phyloP scores from a whole-genome alignment of 106 monocot species.

The Dendrobium nobile region DNA sequence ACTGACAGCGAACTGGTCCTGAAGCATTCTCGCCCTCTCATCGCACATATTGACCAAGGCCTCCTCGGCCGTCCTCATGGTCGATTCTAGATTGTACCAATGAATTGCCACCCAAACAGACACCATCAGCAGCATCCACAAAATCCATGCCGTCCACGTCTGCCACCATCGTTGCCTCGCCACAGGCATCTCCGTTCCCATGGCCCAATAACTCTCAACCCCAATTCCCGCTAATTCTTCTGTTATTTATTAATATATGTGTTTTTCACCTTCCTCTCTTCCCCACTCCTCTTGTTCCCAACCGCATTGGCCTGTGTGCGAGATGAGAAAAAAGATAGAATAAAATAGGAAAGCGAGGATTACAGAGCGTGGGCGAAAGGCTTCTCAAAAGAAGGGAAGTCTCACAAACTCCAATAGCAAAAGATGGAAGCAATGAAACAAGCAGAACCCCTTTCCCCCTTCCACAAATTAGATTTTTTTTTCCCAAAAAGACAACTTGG shows the following conservation, averaged over 20 bases:
- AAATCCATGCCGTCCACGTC: slow-evolving; percentile 16
- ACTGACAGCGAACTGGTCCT: slow-evolving; percentile 89
- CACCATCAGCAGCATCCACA: slow-evolving; percentile 27
- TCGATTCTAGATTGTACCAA: slow-evolving; percentile 28
- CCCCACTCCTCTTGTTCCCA: not conserved
- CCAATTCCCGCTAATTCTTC: not conserved
- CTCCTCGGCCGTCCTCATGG: slow-evolving; percentile 50
- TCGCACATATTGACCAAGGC: slow-evolving; percentile 82
- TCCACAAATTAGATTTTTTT: not conserved
- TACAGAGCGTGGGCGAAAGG: not conserved
- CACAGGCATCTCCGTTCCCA: slow-evolving; percentile 14
- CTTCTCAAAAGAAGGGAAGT: slow-evolving; percentile 27
- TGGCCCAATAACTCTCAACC: not conserved
- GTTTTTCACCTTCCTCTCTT: not conserved
- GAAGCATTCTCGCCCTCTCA: slow-evolving; percentile 84
- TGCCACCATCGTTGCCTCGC: slow-evolving; percentile 25
- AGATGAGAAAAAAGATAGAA: not conserved
- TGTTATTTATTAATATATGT: not conserved
- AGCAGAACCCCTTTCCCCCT: not conserved
- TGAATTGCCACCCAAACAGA: slow-evolving; percentile 27
- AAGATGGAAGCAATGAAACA: not conserved
- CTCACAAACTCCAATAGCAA: slow-evolving; percentile 8
- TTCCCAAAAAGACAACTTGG: not conserved
- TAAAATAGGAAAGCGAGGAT: not conserved
- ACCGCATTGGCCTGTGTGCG: not conserved